These are phyloP conservation scores for Stylosanthes scabra DNA, from an alignment of 331 rosid species.

Conservation along the genomic window DNA sequence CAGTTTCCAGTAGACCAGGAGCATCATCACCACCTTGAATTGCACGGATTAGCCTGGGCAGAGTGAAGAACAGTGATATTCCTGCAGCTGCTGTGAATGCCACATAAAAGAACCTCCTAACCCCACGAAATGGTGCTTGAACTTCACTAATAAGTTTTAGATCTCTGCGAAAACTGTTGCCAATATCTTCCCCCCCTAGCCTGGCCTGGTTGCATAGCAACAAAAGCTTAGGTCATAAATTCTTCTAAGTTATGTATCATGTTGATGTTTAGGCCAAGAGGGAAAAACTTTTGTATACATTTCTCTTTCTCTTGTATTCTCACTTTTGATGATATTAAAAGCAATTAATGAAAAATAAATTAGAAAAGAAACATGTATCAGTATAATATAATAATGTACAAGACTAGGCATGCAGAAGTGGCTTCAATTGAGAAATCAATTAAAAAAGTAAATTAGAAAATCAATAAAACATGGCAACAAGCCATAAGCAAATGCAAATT, in stretches of 20 bases:
- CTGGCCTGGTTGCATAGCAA: conserved; percentile 70
- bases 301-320: too few relatives aligned
- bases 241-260: too few relatives aligned
- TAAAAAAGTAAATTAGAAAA: conserved; percentile 34
- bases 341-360: too few relatives aligned
- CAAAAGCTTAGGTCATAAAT: conserved; percentile 19
- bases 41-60: conserved; percentile 77
- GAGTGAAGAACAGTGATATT: conserved; percentile 74
- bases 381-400: too few relatives aligned
- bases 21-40: conserved; percentile 81
- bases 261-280: too few relatives aligned
- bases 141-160: conserved; percentile 98
- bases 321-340: not conserved
- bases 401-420: too few relatives aligned
- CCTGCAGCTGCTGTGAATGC: conserved; percentile 95
- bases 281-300: conserved; percentile 20
- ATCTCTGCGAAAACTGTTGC: conserved; percentile 94
- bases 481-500: not conserved
- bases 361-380: too few relatives aligned
- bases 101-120: conserved; percentile 85
- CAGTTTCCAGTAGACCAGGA: conserved; percentile 84
- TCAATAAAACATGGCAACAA: conserved; percentile 6
- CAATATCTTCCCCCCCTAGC: conserved; percentile 95
- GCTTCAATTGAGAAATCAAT: too few relatives aligned
- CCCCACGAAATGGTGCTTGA: conserved; percentile 98